Evolutionary conservation across 2,329 filamentous ascomycete species (phyloP).

Genomic region (Aspergillus sp.): DNA sequence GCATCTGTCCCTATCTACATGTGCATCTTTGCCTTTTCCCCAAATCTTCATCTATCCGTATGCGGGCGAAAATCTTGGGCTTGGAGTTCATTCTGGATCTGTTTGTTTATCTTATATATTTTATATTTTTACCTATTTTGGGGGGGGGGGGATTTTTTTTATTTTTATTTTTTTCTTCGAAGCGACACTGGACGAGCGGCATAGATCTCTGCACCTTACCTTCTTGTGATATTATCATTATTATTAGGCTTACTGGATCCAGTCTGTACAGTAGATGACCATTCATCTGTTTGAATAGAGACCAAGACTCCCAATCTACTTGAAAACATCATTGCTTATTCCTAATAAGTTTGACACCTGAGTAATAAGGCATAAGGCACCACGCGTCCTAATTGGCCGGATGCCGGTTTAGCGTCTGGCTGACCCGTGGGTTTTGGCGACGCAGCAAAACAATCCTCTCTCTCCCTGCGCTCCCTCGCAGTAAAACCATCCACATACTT

Average conservation of each 20-base stretch:
- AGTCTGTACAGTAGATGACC: neutral
- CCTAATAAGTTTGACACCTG: neutral
- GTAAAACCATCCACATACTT: constrained; percentile 7
- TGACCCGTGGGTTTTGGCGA: constrained; percentile 19
- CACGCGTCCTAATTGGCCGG: constrained; percentile 11
- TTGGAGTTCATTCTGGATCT: too few relatives aligned
- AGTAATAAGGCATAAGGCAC: constrained; percentile 1
- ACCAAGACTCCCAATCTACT: too few relatives aligned
- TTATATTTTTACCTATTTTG: too few relatives aligned
- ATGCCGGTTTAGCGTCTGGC: constrained; percentile 12
- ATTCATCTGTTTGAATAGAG: too few relatives aligned
- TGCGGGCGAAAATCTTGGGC: too few relatives aligned
- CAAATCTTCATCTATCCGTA: neutral
- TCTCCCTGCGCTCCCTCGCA: constrained; percentile 7
- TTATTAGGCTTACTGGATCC: neutral
- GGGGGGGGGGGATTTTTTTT: too few relatives aligned
- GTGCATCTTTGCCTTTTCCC: neutral
- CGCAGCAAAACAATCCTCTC: constrained; percentile 13
- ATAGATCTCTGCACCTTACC: neutral
- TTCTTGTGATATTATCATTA: neutral
- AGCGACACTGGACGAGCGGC: neutral
- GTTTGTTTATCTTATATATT: too few relatives aligned
- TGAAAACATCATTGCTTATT: neutral
- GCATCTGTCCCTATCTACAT: neutral
- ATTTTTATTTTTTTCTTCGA: too few relatives aligned